phyloP scores from a whole-genome alignment of 2,329 filamentous ascomycete genomes.

The Chaetoscypha palmicola region DNA sequence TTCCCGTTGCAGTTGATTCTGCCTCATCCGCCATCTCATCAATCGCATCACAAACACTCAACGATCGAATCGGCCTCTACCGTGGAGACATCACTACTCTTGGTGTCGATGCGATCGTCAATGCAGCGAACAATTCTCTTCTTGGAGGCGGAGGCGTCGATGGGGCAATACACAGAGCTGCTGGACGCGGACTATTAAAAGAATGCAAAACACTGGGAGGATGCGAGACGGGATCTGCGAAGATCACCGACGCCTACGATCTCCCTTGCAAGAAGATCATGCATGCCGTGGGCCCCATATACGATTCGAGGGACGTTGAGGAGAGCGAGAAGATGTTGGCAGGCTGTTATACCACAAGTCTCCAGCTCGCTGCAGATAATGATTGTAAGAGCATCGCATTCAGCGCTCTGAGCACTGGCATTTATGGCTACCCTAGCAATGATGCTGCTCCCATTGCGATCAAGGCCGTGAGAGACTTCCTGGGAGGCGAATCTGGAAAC shows the following conservation, averaged over 20 bases:
- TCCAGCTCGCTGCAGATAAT: constrained; percentile 65
- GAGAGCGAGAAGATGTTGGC: constrained; percentile 42
- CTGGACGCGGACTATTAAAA: constrained; percentile 58
- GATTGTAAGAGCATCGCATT: constrained; percentile 71
- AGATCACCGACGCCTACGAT: constrained; percentile 72
- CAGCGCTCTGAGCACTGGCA: constrained; percentile 74
- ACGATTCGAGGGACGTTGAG: constrained; percentile 38
- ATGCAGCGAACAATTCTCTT: constrained; percentile 76
- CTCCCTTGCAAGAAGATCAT: constrained; percentile 76
- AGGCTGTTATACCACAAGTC: constrained; percentile 61
- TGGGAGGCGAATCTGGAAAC: constrained; percentile 39
- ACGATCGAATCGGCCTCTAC: constrained; percentile 63
- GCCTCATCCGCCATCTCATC: constrained; percentile 16
- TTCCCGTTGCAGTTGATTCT: constrained; percentile 20
- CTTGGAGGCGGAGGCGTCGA: constrained; percentile 87
- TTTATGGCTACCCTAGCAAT: constrained; percentile 77
- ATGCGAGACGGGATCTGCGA: constrained; percentile 71
- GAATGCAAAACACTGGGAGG: constrained; percentile 69
- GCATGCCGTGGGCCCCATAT: constrained; percentile 85
- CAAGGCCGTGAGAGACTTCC: constrained; percentile 47
- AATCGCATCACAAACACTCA: constrained; percentile 48
- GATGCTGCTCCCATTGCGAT: constrained; percentile 69
- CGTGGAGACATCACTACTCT: constrained; percentile 78
- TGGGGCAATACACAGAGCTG: constrained; percentile 77
- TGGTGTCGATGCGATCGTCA: constrained; percentile 76